Evolutionary conservation across 352 stramenopile genomes (phyloP), one percentile per base, ranked within the genome.

Genomic region (Blastocystis sp.): DNA sequence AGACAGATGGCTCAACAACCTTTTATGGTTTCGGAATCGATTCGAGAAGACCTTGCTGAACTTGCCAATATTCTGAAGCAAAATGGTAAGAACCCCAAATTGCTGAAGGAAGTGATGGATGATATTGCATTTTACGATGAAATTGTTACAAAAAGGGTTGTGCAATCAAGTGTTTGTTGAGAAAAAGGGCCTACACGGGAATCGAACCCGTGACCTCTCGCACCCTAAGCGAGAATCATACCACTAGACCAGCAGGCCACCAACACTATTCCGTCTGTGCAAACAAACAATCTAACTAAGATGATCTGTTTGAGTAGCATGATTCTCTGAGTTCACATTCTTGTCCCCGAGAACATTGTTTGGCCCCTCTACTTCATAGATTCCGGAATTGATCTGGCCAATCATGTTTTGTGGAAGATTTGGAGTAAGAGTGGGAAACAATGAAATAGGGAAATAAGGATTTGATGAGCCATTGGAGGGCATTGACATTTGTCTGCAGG

Each of bases 191-290:
- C 69, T 80, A 80, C 69, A 80, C 69, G 69, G 69, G 69, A 80
- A 80, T 80, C 69, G 69, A 80, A 80, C 69, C 69, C 69, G 69
- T 80, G 69, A 80, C 69, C 69, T 80, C 69, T 80, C 69, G 69
- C 69, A 80, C 69, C 69, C 69, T 80, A 80, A 80, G 69, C 69
- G 69, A 80, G 69, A 80, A 80, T 80, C 69, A 80, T 80, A 80
- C 69, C 69, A 80, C 69, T 80, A 80, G 69, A 80, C 69, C 69
- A 80, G 69, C 69, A 80, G 69, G 69, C 69, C 69, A 50, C 41
- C 0, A 37, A 80, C n/a, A 80, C 3, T 7, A n/a, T 59, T 0
- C 39, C 0, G 29, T 34, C 29, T 34, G 29, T 34, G 0, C 29
- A 34, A 73, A 73, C 20, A 73, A 41, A 37, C 29, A 29, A 13